Conservation (phyloP, 2,329 filamentous ascomycete species). For the Calonectria henricotiae region DNA sequence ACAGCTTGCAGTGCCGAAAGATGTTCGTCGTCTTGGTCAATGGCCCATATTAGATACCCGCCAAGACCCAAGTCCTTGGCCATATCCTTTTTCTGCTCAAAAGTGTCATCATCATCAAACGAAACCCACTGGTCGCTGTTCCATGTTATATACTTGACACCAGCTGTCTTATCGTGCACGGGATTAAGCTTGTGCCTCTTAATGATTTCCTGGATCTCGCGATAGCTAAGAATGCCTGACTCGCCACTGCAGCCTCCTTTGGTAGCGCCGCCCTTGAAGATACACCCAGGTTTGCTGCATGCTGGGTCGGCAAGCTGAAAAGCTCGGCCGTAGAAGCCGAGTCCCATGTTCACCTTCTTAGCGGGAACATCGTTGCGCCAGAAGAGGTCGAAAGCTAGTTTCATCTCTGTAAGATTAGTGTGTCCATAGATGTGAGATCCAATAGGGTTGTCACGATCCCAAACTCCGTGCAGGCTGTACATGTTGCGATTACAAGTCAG, state of each 20-base stretch:
- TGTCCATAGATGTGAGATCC: not conserved
- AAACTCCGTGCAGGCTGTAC: constrained; percentile 57
- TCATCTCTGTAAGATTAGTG: not conserved
- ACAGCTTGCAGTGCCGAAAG: not conserved
- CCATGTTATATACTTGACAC: not conserved
- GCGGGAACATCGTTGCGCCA: not conserved
- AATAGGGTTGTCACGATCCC: not conserved
- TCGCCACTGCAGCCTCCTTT: not conserved
- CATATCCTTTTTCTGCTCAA: not conserved
- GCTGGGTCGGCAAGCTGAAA: not conserved
- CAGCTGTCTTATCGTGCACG: not conserved
- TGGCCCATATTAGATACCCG: not conserved
- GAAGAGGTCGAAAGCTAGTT: not conserved
- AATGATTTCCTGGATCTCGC: not conserved
- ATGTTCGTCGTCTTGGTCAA: not conserved
- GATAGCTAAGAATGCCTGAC: not conserved
- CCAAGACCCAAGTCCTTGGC: constrained; percentile 5
- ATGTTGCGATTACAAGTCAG: not conserved
- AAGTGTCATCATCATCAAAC: not conserved
- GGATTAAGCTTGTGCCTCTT: not conserved
- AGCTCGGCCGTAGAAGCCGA: not conserved
- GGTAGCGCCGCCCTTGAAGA: not conserved
- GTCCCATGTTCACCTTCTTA: not conserved
- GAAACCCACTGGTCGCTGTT: not conserved
- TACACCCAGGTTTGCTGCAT: not conserved